Conservation (phyloP, 2,329 filamentous ascomycete species). For the Calonectria pseudoturangicola region DNA sequence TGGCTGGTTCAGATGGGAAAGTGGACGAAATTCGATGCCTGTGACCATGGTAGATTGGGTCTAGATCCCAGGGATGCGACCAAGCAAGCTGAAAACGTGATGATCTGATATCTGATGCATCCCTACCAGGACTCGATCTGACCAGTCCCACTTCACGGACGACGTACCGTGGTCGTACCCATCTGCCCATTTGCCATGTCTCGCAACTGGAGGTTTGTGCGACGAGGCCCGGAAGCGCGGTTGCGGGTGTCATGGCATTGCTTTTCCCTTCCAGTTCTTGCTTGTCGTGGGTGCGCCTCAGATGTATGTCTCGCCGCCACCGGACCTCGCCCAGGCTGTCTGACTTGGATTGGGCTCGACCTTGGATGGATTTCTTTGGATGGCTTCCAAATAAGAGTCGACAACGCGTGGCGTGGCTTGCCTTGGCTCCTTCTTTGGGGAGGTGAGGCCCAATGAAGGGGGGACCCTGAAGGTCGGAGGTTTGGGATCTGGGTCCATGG, state of each 20-base stretch:
- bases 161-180: not conserved
- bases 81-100: conserved; percentile 31
- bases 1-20: conserved; percentile 45
- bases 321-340: conserved; percentile 7
- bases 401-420: conserved; percentile 43
- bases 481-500: conserved; percentile 38
- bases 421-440: conserved; percentile 26
- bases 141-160: conserved; percentile 13
- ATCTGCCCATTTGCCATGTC: conserved; percentile 9
- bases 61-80: conserved; percentile 46
- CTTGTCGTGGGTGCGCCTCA: conserved; percentile 3
- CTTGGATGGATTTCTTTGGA: not conserved
- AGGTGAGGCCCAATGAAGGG: conserved; percentile 18
- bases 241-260: not conserved
- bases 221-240: not conserved
- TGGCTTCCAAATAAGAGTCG: conserved; percentile 37
- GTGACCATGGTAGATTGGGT: conserved; percentile 47
- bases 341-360: not conserved
- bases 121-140: conserved; percentile 9
- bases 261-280: conserved; percentile 6
- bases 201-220: not conserved
- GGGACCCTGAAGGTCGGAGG: conserved; percentile 35
- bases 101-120: conserved; percentile 29
- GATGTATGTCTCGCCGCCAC: conserved; percentile 30
- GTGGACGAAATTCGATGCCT: conserved; percentile 44